Evolutionary conservation across 306 rosid species (phyloP).

Genomic region (Ziziphus jujuba): DNA sequence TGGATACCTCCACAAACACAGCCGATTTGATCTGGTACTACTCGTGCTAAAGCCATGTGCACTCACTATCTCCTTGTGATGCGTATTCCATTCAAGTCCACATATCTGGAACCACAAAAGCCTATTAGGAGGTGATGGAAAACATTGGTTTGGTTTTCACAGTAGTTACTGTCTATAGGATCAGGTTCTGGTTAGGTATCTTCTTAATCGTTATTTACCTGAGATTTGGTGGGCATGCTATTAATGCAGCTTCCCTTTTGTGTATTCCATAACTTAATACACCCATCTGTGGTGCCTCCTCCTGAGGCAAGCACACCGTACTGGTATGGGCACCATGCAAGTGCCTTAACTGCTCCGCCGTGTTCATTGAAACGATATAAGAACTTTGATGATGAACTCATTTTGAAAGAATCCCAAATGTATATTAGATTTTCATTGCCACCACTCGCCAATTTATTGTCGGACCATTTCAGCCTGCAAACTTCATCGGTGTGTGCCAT

Average conservation of each 20-base stretch:
- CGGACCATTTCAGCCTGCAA: constrained; percentile 80
- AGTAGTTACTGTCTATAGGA: background rate
- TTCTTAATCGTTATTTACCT: constrained; percentile 41
- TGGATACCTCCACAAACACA: constrained; percentile 73
- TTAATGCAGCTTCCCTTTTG: constrained; percentile 52
- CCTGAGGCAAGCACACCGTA: constrained; percentile 69
- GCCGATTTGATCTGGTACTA: constrained; percentile 38
- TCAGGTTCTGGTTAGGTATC: background rate
- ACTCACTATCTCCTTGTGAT: constrained; percentile 71
- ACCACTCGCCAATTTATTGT: constrained; percentile 75
- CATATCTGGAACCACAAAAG: constrained; percentile 50
- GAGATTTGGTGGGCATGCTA: constrained; percentile 62
- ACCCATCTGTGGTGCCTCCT: constrained; percentile 72
- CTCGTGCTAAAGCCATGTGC: constrained; percentile 65
- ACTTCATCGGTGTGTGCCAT: constrained; percentile 56
- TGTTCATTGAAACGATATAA: constrained; percentile 63
- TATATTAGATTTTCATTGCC: constrained; percentile 72
- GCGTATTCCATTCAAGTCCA: constrained; percentile 82
- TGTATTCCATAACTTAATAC: constrained; percentile 71
- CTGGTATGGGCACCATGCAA: constrained; percentile 84
- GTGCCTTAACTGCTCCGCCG: constrained; percentile 73
- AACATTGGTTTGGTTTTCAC: background rate
- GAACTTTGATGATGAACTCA: constrained; percentile 59
- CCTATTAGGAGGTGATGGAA: background rate
- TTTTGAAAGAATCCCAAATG: constrained; percentile 69